Base-by-base conservation (phyloP, 495 filamentous ascomycete species). In the Penicillium robsamsonii region DNA sequence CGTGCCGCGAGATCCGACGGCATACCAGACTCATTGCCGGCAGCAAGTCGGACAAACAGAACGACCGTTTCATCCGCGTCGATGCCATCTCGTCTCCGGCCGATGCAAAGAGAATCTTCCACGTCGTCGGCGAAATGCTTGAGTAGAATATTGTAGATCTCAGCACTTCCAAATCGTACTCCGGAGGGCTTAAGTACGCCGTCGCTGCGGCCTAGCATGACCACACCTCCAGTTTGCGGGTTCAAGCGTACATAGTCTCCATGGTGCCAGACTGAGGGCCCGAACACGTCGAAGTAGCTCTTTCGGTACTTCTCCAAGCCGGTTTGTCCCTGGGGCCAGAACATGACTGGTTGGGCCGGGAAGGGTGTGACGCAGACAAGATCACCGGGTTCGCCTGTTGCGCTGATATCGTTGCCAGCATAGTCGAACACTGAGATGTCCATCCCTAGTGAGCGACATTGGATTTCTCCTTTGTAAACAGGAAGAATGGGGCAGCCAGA, bases 71-170 rank as follows among this genome's bases (percentile, higher is more conserved):
- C 92, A 66, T 97, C 92, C 0, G 74, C 73, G 65, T 96, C 92
- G 31, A 76, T 70, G 0, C 74, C 75, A 25, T 85, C 84, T 20
- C 91, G 73, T 45, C 90, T 70, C 0, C 90, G 79, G 0, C 92
- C 92, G 58, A 97, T 83, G 57, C 92, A 96, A 4, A 97, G 75
- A 0, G 89, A 88, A 60, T 97, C 92, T 55, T 89, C 88, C 24
- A 96, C 75, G 57, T 90, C 81, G 35, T 81, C 78, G 5, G 85
- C 82, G 63, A 95, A 96, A 65, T 92, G 84, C 47, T 88, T 81
- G 15, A 93, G 80, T 4, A 96, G 73, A n/a, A 96, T 74, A 62
- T 95, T 96, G 70, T 97, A 97, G 35, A 97, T 95, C 73, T 97
- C 92, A 6, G 90, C 88, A 41, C 84, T 88, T 15, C 92, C 92